Conservation (phyloP, 768 basidiomycete species). For the Boletus sp. region DNA sequence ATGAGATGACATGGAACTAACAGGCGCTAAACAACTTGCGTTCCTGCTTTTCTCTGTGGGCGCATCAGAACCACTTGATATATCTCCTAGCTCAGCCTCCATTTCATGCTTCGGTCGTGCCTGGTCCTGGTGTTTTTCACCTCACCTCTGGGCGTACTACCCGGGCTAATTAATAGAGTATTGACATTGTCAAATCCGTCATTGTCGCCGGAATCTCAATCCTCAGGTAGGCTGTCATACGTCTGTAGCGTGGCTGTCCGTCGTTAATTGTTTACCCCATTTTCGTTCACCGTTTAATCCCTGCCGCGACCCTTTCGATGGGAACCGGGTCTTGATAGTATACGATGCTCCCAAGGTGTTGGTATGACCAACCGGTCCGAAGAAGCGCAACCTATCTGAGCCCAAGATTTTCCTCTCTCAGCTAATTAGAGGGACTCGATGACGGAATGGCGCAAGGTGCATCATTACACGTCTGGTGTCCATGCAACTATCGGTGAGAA, state of each 20-base stretch:
- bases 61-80: slow-evolving; percentile 20
- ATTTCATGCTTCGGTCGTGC: slow-evolving; percentile 6
- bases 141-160: neutral
- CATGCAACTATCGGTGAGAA: slow-evolving; percentile 13
- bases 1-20: neutral
- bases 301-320: slow-evolving; percentile 21
- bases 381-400: neutral
- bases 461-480: slow-evolving; percentile 5
- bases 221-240: neutral
- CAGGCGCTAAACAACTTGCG: neutral
- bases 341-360: neutral
- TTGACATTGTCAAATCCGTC: neutral
- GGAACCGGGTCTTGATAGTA: slow-evolving; percentile 14
- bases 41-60: slow-evolving; percentile 3
- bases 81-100: slow-evolving; percentile 12
- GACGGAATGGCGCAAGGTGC: slow-evolving; percentile 3
- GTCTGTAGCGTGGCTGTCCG: neutral
- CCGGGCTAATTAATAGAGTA: neutral
- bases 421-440: slow-evolving; percentile 3
- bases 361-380: slow-evolving; percentile 10
- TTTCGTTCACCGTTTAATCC: neutral
- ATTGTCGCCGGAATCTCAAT: neutral
- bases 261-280: neutral
- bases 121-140: slow-evolving; percentile 13
- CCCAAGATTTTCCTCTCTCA: neutral